These are phyloP conservation scores for Candida chauliodis DNA, from an alignment of 805 yeast genomes.

Conservation along the genomic window DNA sequence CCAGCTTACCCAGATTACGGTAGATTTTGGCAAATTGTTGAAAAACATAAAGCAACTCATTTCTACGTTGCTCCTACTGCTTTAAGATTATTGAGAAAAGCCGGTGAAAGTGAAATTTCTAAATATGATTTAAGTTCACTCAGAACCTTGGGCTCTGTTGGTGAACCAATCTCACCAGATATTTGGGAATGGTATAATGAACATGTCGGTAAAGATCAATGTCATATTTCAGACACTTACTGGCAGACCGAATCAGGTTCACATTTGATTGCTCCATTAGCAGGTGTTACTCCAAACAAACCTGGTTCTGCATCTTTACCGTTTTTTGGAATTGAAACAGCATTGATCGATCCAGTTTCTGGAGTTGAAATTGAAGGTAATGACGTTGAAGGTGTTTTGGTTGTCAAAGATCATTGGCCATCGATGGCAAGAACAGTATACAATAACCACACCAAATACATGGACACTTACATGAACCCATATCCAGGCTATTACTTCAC, in stretches of 20 bases:
- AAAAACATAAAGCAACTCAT: constrained; percentile 67
- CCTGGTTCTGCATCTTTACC: constrained; percentile 87
- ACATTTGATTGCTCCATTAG: constrained; percentile 72
- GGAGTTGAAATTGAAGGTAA: constrained; percentile 68
- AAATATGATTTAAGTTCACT: constrained; percentile 60
- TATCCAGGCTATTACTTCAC: constrained; percentile 81
- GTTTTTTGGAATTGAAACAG: constrained; percentile 75
- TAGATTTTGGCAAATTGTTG: constrained; percentile 77
- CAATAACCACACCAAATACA: constrained; percentile 68
- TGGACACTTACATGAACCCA: constrained; percentile 80
- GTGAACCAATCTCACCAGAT: constrained; percentile 83
- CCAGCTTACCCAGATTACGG: constrained; percentile 82
- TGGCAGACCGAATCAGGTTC: constrained; percentile 91
- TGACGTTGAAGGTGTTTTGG: constrained; percentile 79
- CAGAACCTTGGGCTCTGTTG: constrained; percentile 76
- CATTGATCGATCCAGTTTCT: constrained; percentile 67
- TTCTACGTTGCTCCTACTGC: constrained; percentile 87
- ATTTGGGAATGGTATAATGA: constrained; percentile 86
- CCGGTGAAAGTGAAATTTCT: constrained; percentile 62
- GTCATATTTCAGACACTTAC: constrained; percentile 77
- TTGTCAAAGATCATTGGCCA: constrained; percentile 74
- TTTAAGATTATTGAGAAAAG: constrained; percentile 67
- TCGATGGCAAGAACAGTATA: constrained; percentile 81
- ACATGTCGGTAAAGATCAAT: constrained; percentile 63
- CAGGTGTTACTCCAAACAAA: constrained; percentile 73